These are phyloP conservation scores for Nasturtium officinale DNA, from an alignment of 345 rosid genomes.

Conservation along the genomic window DNA sequence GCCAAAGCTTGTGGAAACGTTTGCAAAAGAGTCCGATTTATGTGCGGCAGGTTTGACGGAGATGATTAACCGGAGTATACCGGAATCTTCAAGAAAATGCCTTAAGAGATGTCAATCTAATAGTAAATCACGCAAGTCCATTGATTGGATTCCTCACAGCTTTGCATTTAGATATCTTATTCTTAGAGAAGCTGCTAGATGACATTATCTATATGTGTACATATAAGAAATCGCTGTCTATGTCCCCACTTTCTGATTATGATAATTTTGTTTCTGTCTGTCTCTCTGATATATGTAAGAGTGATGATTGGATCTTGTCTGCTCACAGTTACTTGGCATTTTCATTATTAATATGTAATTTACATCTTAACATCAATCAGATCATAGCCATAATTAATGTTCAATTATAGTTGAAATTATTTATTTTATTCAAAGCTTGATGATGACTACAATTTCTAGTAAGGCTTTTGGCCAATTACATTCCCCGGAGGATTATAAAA, in stretches of 20 bases:
- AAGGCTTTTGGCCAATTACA: constrained; percentile 68
- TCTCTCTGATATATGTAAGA: constrained; percentile 2
- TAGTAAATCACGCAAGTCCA: constrained; percentile 66
- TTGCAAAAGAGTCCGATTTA: constrained; percentile 69
- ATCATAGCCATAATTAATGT: constrained; percentile 6
- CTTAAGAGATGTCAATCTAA: constrained; percentile 53
- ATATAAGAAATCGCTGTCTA: constrained; percentile 2
- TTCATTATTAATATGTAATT: not conserved
- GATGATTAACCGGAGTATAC: constrained; percentile 68
- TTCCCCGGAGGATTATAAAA: constrained; percentile 90
- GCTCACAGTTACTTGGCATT: constrained; percentile 17
- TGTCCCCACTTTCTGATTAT: constrained; percentile 20
- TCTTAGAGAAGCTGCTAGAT: constrained; percentile 73
- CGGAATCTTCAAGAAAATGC: constrained; percentile 59
- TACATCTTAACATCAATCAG: not conserved
- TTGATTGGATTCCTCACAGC: constrained; percentile 92
- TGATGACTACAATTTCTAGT: constrained; percentile 39
- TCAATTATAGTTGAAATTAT: not conserved
- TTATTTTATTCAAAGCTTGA: not conserved
- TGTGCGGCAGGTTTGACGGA: constrained; percentile 57
- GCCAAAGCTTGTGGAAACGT: constrained; percentile 81
- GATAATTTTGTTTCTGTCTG: constrained; percentile 13
- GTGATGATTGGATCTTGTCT: constrained; percentile 35
- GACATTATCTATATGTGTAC: constrained; percentile 11
- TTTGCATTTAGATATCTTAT: constrained; percentile 85